Evolutionary conservation across 805 yeast genomes (phyloP).

Genomic region (Kluyveromyces dobzhanskii): DNA sequence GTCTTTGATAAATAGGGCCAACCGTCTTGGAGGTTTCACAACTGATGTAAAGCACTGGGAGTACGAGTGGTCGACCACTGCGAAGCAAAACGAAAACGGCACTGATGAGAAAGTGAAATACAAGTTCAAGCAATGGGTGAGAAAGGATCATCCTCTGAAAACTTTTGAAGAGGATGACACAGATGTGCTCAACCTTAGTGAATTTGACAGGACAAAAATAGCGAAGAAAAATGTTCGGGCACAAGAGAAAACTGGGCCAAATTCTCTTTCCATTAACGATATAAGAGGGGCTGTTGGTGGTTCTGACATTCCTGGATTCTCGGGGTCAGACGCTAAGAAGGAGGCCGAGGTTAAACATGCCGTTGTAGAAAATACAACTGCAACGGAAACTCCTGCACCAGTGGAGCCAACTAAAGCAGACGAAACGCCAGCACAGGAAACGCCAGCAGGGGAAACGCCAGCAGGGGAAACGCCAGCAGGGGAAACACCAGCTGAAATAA

Average conservation of each 20-base stretch:
- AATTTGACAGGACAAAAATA: slow-evolving; percentile 23
- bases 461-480: background rate
- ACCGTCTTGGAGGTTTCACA: slow-evolving; percentile 12
- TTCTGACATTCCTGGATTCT: slow-evolving; percentile 38
- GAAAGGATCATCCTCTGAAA: slow-evolving; percentile 7
- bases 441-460: background rate
- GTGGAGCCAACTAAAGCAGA: background rate
- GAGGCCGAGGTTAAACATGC: slow-evolving; percentile 6
- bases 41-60: slow-evolving; percentile 26
- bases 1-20: slow-evolving; percentile 21
- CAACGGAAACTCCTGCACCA: background rate
- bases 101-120: slow-evolving; percentile 13
- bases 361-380: slow-evolving; percentile 7
- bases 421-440: background rate
- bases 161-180: slow-evolving; percentile 30
- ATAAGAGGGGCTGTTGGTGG: slow-evolving; percentile 48
- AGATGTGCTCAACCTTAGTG: slow-evolving; percentile 40
- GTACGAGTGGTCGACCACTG: slow-evolving; percentile 25
- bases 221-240: slow-evolving; percentile 4
- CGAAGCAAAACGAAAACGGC: slow-evolving; percentile 10
- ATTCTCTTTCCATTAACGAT: slow-evolving; percentile 35
- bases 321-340: slow-evolving; percentile 20
- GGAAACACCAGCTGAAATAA: background rate
- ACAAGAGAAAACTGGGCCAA: slow-evolving; percentile 11
- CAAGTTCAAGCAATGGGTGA: slow-evolving; percentile 20